Evolutionary conservation across 306 rosid species (phyloP), one percentile per base, ranked within the genome.

Genomic region (Cicer bijugum): DNA sequence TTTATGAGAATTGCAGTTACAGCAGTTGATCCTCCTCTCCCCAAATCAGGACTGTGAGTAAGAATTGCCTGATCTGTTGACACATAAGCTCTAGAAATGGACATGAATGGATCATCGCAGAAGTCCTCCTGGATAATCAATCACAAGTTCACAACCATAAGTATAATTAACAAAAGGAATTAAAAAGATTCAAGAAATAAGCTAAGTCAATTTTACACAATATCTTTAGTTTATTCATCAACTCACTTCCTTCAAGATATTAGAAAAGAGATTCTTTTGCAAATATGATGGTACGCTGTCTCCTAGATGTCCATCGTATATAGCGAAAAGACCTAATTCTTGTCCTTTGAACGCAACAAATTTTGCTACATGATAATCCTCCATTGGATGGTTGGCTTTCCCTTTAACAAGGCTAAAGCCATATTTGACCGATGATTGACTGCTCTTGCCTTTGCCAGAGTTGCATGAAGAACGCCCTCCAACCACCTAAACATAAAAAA

Each of bases 381-480:
- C 96, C 96, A 92, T 92, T 12, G 96, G 94, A 79, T 92, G 97
- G 85, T 84, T 90, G 74, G 97, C 96, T 85, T 92, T 92, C 82
- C 97, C 97, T 89, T 92, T 92, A 48, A 90, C 92, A n/a, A 92
- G 85, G 82, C 89, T 88, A 79, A 82, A 92, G 48, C 97, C 97
- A 90, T 90, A 92, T 84, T 83, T 92, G 80, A 74, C 94, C 1
- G 88, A 48, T 74, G 83, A 56, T 55, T 84, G 84, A 72, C 82
- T 80, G 85, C 94, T 84, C 89, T 85, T 84, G 69, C 97, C 97
- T 81, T 88, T 92, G 50, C 94, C 94, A 1, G 96, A 87, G 92
- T 82, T 86, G 79, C 84, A 70, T 76, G 96, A 90, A 48, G 97
- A 85, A 28, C 84, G 88, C 12, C 96, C 88, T 56, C 96, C 92